These are phyloP conservation scores for Phylloporus sp. DNA, from an alignment of 768 basidiomycete species.

Conservation along the genomic window DNA sequence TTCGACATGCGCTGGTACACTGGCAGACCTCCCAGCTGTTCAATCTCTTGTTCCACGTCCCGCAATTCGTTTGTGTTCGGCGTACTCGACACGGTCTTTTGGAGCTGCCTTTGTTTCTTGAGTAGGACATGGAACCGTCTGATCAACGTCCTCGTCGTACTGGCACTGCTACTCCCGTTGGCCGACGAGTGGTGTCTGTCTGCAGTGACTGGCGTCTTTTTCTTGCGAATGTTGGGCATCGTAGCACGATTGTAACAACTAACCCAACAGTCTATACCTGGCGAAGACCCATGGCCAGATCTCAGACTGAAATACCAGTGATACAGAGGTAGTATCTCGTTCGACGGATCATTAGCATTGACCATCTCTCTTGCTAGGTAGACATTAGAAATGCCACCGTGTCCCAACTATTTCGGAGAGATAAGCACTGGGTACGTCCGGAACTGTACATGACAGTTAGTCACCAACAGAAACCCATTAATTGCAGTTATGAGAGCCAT, in stretches of 20 bases:
- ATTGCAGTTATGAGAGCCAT: too few relatives aligned
- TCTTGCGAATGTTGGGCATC: constrained; percentile 44
- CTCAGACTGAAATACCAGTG: too few relatives aligned
- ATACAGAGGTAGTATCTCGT: too few relatives aligned
- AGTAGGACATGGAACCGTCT: constrained; percentile 77
- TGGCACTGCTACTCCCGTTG: constrained; percentile 44
- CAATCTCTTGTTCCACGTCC: constrained; percentile 60
- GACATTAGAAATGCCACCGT: too few relatives aligned
- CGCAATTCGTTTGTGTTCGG: constrained; percentile 34
- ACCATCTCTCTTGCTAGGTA: too few relatives aligned
- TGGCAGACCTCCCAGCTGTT: constrained; percentile 70
- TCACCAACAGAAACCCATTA: too few relatives aligned
- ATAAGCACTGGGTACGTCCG: too few relatives aligned
- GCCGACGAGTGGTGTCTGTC: constrained; percentile 1
- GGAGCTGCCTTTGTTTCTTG: constrained; percentile 61
- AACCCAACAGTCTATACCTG: too few relatives aligned
- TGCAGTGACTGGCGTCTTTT: constrained; percentile 44
- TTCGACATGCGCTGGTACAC: constrained; percentile 81
- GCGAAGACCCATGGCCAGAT: too few relatives aligned
- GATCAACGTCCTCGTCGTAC: constrained; percentile 69
- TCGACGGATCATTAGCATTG: too few relatives aligned
- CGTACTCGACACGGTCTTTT: constrained; percentile 30
- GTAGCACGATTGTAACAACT: not conserved
- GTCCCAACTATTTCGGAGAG: too few relatives aligned
- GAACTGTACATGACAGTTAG: too few relatives aligned